Percentiles rank a stretch among this genome's conserved stretches.
These are phyloP conservation scores for Halocafeteria seosinensis DNA, from an alignment of 108 stramenopile species.

Conservation along the genomic window DNA sequence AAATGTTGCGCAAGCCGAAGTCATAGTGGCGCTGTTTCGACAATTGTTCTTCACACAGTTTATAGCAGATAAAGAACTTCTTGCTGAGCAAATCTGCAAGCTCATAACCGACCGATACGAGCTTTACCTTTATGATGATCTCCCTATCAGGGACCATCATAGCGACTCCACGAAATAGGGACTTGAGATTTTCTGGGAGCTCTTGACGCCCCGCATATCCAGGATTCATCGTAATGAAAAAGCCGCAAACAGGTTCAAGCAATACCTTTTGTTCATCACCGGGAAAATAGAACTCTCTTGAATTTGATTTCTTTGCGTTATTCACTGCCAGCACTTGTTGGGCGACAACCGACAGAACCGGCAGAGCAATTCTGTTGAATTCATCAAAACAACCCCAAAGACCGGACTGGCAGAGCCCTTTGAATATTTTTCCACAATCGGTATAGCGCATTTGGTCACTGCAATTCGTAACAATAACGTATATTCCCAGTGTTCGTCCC, in stretches of 20 bases:
- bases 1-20: conserved; percentile 43
- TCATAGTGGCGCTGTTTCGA: conserved; percentile 49
- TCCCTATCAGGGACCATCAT: conserved; percentile 48
- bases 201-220: conserved; percentile 43
- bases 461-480: conserved; percentile 39
- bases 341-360: conserved; percentile 43
- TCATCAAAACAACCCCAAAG: conserved; percentile 51
- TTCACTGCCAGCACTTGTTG: conserved; percentile 38
- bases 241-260: conserved; percentile 37
- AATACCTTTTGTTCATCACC: conserved; percentile 33
- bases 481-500: conserved; percentile 32
- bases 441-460: conserved; percentile 41
- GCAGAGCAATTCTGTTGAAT: conserved; percentile 44
- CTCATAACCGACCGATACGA: conserved; percentile 40
- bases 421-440: conserved; percentile 48
- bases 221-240: conserved; percentile 49
- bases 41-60: conserved; percentile 39
- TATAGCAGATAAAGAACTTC: conserved; percentile 40
- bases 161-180: conserved; percentile 35
- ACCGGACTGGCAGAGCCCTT: conserved; percentile 40
- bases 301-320: conserved; percentile 28
- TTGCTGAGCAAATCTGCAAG: conserved; percentile 29
- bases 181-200: conserved; percentile 45
- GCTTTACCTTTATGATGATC: conserved; percentile 47
- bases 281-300: conserved; percentile 30